Evolutionary conservation across 2,329 filamentous ascomycete genomes (phyloP), one percentile per base, ranked within the genome.

Genomic region (Hymenoscyphus occultus): DNA sequence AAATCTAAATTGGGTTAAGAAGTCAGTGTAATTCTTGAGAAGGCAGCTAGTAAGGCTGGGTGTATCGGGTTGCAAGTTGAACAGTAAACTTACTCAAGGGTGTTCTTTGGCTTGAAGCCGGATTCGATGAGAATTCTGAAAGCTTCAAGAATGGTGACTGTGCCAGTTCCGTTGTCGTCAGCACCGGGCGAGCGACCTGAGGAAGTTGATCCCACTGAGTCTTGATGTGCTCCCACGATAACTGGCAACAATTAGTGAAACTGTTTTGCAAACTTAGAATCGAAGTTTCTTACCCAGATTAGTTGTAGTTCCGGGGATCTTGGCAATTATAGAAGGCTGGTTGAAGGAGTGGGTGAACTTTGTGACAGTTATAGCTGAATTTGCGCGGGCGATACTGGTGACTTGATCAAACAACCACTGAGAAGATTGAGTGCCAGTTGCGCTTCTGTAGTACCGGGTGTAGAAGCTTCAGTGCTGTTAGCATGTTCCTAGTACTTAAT

Each of bases 141-240:
- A 2, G 92, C 91, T 79, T 98, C 94, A 63, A 97, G 86, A 70
- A 96, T 97, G 7, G 93, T 97, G 22, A 97, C 92, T 2, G 92
- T 94, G 63, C 92, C 92, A 70, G 90, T 93, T 65, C 92, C 93
- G 74, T 97, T 93, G 71, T 97, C 93, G 71, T 97, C 93, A n/a
- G 93, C 93, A 59, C 93, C 93, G 0, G 93, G 93, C 0, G 93
- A 93, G 16, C 67, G 63, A 19, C 28, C 61, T 10, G 35, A 35
- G 3, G 61, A 58, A 5, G 61, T 39, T 3, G 45, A 22, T 45
- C 58, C 58, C 89, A 84, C 31, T 96, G 83, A 42, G 95, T 97
- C 93, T 76, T 96, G 92, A 77, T 96, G 93, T 0, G 93, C 92
- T 62, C 93, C 92, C 70, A 97, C 89, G 39, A 97, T 88, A 45